Conservation (phyloP, 371 early-diverging fungal genomes). For the Dichotomocladium elegans region DNA sequence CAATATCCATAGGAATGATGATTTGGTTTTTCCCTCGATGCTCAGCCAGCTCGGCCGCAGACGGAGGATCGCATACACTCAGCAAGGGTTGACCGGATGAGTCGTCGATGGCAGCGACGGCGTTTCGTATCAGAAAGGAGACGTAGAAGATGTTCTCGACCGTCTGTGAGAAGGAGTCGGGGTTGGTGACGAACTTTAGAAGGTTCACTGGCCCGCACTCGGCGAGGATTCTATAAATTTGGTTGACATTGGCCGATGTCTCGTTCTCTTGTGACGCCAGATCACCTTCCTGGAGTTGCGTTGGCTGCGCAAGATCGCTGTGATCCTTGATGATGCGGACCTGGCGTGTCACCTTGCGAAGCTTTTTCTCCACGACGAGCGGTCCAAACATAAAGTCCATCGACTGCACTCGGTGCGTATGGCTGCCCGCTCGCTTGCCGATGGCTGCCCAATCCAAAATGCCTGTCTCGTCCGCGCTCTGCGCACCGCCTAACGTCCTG, state of each 20-base stretch:
- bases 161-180: slow-evolving; percentile 86
- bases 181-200: slow-evolving; percentile 88
- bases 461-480: neutral
- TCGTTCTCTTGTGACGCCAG: slow-evolving; percentile 82
- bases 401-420: slow-evolving; percentile 53
- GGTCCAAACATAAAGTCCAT: slow-evolving; percentile 79
- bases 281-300: slow-evolving; percentile 64
- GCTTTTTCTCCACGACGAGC: slow-evolving; percentile 59
- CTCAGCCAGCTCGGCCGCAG: slow-evolving; percentile 57
- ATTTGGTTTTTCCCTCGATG: slow-evolving; percentile 75
- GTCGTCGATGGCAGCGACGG: slow-evolving; percentile 72
- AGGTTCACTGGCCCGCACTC: slow-evolving; percentile 64
- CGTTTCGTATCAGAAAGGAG: slow-evolving; percentile 87
- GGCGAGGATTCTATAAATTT: slow-evolving; percentile 60
- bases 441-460: slow-evolving; percentile 62
- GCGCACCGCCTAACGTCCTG: slow-evolving; percentile 33
- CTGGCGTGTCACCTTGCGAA: slow-evolving; percentile 33
- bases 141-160: slow-evolving; percentile 95
- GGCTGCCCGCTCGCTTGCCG: slow-evolving; percentile 52
- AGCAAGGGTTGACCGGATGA: slow-evolving; percentile 67
- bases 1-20: slow-evolving; percentile 73
- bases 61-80: slow-evolving; percentile 54
- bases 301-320: slow-evolving; percentile 35
- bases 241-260: slow-evolving; percentile 77
- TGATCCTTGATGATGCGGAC: slow-evolving; percentile 39